Evolutionary conservation across 139 green algal genomes (phyloP).

Genomic region (Nannochloris sp.): DNA sequence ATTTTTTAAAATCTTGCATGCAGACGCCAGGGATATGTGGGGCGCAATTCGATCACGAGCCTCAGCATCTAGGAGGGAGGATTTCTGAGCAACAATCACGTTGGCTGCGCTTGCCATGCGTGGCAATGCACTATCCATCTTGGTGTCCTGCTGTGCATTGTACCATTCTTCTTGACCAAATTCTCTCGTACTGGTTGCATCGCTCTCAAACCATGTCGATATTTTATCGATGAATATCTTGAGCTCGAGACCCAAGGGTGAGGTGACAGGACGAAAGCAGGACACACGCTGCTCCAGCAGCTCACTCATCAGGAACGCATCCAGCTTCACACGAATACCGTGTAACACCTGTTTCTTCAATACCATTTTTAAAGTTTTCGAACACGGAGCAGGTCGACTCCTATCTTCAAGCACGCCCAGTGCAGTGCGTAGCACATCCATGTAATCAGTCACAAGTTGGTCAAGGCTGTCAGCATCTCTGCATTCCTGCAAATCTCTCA

Average conservation of each 20-base stretch:
- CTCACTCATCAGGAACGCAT: neutral
- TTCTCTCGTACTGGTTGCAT: neutral
- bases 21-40: conserved; percentile 31
- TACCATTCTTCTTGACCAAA: neutral
- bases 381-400: neutral
- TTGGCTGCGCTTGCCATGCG: conserved; percentile 41
- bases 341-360: neutral
- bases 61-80: conserved; percentile 36
- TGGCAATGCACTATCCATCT: neutral
- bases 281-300: neutral
- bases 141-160: neutral
- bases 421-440: neutral
- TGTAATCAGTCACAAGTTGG: neutral
- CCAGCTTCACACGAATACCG: neutral
- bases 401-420: neutral
- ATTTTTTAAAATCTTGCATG: conserved; percentile 50
- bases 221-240: conserved; percentile 2
- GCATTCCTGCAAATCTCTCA: neutral
- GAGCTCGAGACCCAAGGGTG: neutral
- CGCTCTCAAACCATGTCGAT: neutral
- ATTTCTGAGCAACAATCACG: conserved; percentile 83
- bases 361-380: neutral
- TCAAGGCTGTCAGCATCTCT: neutral
- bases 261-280: neutral
- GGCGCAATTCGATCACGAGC: conserved; percentile 34